Evolutionary conservation across 345 rosid genomes (phyloP).

Genomic region (Psidium guajava): DNA sequence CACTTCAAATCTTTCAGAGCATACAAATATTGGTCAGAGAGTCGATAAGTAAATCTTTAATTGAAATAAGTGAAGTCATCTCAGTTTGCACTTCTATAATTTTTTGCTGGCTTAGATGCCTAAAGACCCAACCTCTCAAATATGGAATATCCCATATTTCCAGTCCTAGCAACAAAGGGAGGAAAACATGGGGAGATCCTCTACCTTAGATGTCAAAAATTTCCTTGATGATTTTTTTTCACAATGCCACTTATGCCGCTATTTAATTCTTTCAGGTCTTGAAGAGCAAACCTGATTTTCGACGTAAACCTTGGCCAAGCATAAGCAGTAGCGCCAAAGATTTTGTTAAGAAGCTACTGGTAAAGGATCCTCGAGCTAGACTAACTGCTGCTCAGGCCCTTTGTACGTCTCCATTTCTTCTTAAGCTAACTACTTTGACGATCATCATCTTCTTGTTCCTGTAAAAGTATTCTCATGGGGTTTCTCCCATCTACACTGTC

Average conservation of each 20-base stretch:
- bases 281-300: conserved; percentile 69
- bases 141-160: background rate
- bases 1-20: background rate
- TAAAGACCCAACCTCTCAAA: background rate
- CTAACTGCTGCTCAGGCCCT: conserved; percentile 84
- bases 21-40: background rate
- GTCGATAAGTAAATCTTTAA: background rate
- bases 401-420: conserved; percentile 16
- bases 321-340: conserved; percentile 84
- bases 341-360: conserved; percentile 81
- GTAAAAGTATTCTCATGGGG: background rate
- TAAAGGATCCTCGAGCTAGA: conserved; percentile 87
- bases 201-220: background rate
- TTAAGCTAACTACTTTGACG: background rate
- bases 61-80: background rate
- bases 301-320: conserved; percentile 91
- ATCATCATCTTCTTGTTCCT: background rate
- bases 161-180: background rate
- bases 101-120: background rate
- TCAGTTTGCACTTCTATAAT: background rate
- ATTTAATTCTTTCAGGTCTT: conserved; percentile 26
- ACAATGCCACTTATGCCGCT: background rate
- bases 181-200: background rate
- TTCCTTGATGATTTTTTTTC: background rate
- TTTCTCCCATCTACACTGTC: background rate